Base-by-base conservation (phyloP, 371 early-diverging fungal genomes). In the Mucor velutinosus region DNA sequence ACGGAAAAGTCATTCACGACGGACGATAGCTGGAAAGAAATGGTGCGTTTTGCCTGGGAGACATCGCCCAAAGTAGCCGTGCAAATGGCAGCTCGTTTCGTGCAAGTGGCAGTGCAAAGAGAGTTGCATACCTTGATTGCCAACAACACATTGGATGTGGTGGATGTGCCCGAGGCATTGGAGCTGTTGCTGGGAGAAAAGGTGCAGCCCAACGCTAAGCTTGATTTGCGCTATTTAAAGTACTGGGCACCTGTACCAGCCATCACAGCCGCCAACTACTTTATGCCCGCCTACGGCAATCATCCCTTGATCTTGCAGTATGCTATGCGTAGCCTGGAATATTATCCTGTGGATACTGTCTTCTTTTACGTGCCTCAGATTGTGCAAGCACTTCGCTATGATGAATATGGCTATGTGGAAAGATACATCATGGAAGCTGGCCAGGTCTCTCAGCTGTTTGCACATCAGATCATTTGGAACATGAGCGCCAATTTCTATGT, bases 391-490 rank as follows among this genome's bases (percentile, higher is more conserved):
- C 81, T 99, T 19, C 94, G 98, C 25, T 85, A 94, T 69, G 98
- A 99, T 71, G 77, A 77, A 3, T 71, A 85, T 17, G 94, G 99
- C 19, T 99, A 97, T 71, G 91, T 95, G 7, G 96, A 97, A 76
- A 89, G 90, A 57, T 97, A 92, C 66, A 96, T 99, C 30, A 78
- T 99, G 77, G 89, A 92, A 39, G 94, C 99, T 0, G 99, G 95
- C 1, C 89, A 89, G 66, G 89, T 91, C 1, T 96, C 96, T 7
- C 99, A 97, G 74, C 83, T 95, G 33, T 99, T 99, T 86, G 95
- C 98, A 4, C 99, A 99, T 79, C 99, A 99, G 78, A 97, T 99
- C 58, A 98, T 99, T 56, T 99, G 99, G 99, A 99, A 99, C 76
- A 98, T 99, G 96, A 93, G 97, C 43, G 99, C 99, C 53, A 99